A percentile compares a stretch with the other conserved stretches of the same genome.
These are phyloP conservation scores for Zymoseptoria ardabiliae DNA, from an alignment of 2,329 filamentous ascomycete species.

Conservation along the genomic window DNA sequence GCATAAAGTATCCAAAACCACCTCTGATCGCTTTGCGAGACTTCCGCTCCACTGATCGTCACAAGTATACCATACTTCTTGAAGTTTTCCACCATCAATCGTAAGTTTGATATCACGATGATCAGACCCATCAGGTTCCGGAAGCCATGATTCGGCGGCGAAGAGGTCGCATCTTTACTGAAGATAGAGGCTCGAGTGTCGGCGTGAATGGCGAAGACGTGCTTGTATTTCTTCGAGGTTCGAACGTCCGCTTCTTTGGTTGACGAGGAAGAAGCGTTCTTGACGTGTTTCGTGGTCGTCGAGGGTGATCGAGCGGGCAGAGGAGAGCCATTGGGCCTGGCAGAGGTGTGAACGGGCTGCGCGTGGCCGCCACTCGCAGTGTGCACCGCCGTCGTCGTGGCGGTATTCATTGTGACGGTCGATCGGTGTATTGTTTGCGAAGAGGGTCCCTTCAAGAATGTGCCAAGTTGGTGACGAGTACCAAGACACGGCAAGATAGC, in stretches of 20 bases:
- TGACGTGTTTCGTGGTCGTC: background rate
- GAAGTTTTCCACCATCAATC: slow-evolving; percentile 92
- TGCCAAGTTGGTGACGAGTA: background rate
- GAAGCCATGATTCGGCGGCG: slow-evolving; percentile 87
- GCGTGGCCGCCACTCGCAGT: background rate
- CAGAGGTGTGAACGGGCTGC: background rate
- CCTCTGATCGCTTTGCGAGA: slow-evolving; percentile 20
- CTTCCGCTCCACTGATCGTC: slow-evolving; percentile 58
- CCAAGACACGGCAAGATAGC: background rate
- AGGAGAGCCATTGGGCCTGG: slow-evolving; percentile 1
- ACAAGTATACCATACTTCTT: slow-evolving; percentile 97
- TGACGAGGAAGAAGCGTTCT: background rate
- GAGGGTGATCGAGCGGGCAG: background rate
- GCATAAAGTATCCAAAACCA: slow-evolving; percentile 59
- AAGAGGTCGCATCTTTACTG: slow-evolving; percentile 67
- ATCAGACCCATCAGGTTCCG: slow-evolving; percentile 95
- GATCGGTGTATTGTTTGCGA: background rate
- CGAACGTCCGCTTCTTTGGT: slow-evolving; percentile 1
- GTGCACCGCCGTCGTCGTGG: slow-evolving; percentile 4
- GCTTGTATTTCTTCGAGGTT: slow-evolving; percentile 65
- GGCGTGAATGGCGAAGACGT: slow-evolving; percentile 82
- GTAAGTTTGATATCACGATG: slow-evolving; percentile 82
- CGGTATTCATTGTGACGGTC: background rate
- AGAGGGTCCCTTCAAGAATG: background rate
- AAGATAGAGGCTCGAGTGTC: slow-evolving; percentile 66